Conservation (phyloP, 106 monocot genomes). For the Platanthera guangdongensis region DNA sequence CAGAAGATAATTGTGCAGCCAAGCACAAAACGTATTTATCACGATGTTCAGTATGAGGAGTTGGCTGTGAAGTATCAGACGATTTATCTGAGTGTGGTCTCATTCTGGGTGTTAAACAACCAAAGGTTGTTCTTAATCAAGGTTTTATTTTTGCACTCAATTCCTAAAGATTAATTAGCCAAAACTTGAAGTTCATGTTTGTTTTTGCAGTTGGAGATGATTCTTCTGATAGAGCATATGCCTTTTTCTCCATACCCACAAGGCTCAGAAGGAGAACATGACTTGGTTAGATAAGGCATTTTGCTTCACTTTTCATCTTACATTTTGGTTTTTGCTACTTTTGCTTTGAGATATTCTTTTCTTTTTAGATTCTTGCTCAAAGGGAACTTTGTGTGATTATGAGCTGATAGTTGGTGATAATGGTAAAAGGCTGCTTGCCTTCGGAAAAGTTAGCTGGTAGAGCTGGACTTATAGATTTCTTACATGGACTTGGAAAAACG, state of each 20-base stretch:
- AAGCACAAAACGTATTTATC: constrained; percentile 69
- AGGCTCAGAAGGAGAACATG: constrained; percentile 92
- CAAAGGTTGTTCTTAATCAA: constrained; percentile 40
- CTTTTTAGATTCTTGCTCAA: constrained; percentile 54
- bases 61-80: constrained; percentile 85
- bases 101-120: constrained; percentile 89
- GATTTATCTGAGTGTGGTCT: constrained; percentile 91
- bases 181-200: not conserved
- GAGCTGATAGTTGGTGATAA: constrained; percentile 86
- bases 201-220: constrained; percentile 62
- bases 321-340: not conserved
- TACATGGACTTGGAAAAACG: constrained; percentile 87
- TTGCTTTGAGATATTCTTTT: not conserved
- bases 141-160: not conserved
- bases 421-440: constrained; percentile 85
- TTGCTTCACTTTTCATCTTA: not conserved
- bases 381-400: constrained; percentile 81
- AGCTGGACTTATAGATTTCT: constrained; percentile 89
- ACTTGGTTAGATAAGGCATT: constrained; percentile 78
- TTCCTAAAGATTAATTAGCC: not conserved
- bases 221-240: constrained; percentile 85
- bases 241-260: constrained; percentile 99
- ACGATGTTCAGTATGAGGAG: constrained; percentile 85
- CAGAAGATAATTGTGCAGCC: constrained; percentile 78
- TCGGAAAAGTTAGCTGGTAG: constrained; percentile 98